phyloP scores from a whole-genome alignment of 805 yeast species.

The Brettanomyces sp. region DNA sequence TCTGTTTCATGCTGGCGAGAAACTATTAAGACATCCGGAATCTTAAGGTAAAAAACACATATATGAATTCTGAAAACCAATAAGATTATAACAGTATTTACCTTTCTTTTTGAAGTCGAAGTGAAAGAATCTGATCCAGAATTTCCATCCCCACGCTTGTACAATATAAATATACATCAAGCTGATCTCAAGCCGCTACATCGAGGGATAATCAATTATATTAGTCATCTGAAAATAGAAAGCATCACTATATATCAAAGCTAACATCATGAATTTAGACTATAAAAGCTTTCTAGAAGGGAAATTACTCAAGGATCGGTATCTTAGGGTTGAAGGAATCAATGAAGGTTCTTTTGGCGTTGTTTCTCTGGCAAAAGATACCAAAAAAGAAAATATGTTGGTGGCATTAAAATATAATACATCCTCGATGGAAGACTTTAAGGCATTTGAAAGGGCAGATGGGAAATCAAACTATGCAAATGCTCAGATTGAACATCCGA shows the following conservation, averaged over 20 bases:
- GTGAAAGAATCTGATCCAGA: too few species aligned
- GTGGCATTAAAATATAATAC: slow-evolving; percentile 85
- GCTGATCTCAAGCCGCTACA: too few species aligned
- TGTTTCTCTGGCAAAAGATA: slow-evolving; percentile 80
- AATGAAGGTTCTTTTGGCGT: slow-evolving; percentile 93
- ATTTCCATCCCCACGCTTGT: too few species aligned
- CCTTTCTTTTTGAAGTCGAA: too few species aligned
- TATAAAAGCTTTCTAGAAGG: slow-evolving; percentile 24
- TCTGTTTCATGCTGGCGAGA: too few species aligned
- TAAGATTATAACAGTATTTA: too few species aligned
- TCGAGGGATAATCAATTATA: too few species aligned
- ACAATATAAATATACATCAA: too few species aligned
- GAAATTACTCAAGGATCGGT: slow-evolving; percentile 49
- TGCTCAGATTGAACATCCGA: slow-evolving; percentile 6
- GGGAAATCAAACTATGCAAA: slow-evolving; percentile 7
- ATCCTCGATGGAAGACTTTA: slow-evolving; percentile 39
- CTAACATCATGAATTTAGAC: slow-evolving; percentile 15
- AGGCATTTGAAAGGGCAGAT: slow-evolving; percentile 13
- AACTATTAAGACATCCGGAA: too few species aligned
- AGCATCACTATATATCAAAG: not conserved
- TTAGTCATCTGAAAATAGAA: too few species aligned
- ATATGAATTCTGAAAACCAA: too few species aligned
- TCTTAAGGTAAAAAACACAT: too few species aligned
- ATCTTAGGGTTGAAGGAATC: slow-evolving; percentile 60
- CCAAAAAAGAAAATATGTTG: slow-evolving; percentile 29